Conservation (phyloP, 306 rosid genomes). For the Castanospermum australe region DNA sequence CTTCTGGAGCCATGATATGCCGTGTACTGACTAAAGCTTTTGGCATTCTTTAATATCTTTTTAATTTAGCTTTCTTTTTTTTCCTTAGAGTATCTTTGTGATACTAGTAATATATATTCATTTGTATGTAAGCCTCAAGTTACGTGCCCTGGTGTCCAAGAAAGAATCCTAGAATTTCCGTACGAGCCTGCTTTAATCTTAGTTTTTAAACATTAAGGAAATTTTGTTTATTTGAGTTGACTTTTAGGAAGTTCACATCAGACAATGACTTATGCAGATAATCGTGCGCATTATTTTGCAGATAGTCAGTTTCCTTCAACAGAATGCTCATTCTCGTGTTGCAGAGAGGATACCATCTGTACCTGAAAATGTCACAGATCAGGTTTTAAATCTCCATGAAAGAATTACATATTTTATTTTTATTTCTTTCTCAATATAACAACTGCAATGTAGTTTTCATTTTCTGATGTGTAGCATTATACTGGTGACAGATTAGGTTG, state of each 20-base stretch:
- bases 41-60: conserved; percentile 9
- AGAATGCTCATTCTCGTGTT: conserved; percentile 95
- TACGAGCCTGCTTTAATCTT: not conserved
- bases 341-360: conserved; percentile 81
- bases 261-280: not conserved
- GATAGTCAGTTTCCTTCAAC: conserved; percentile 87
- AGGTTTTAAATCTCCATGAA: conserved; percentile 45
- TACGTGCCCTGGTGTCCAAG: not conserved
- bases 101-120: not conserved
- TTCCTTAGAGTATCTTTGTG: not conserved
- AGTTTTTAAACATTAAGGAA: conserved; percentile 5
- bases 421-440: not conserved
- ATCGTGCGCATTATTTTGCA: conserved; percentile 31
- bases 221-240: not conserved
- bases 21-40: not conserved
- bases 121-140: not conserved
- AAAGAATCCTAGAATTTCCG: not conserved
- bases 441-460: not conserved
- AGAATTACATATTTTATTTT: not conserved
- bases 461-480: conserved; percentile 32
- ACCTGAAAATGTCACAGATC: conserved; percentile 97
- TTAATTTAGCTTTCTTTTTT: not conserved
- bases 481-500: conserved; percentile 66
- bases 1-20: not conserved
- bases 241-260: conserved; percentile 2